Conservation (phyloP, 306 rosid species). For the Acmispon strigosus region DNA sequence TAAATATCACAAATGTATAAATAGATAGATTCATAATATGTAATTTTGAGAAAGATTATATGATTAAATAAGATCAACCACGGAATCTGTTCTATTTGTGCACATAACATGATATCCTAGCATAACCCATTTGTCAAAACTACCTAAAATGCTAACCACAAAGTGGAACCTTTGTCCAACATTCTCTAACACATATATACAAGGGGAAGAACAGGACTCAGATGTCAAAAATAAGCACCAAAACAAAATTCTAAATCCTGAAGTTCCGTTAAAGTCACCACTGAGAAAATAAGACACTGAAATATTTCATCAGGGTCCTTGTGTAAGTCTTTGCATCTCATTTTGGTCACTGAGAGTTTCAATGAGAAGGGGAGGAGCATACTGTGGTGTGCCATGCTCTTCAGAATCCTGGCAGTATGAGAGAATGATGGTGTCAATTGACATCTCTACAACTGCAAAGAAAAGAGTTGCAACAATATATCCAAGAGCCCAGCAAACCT, state of each 20-base stretch:
- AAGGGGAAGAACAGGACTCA: slow-evolving; percentile 18
- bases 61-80: not conserved
- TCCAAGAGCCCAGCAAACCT: slow-evolving; percentile 93
- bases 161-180: not conserved
- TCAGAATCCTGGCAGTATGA: slow-evolving; percentile 96
- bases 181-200: slow-evolving; percentile 17
- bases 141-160: slow-evolving; percentile 3
- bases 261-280: not conserved
- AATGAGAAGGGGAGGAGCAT: slow-evolving; percentile 96
- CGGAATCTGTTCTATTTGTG: not conserved
- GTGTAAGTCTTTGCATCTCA: slow-evolving; percentile 85
- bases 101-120: slow-evolving; percentile 15
- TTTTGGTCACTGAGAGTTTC: slow-evolving; percentile 87
- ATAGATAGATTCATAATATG: too few relatives aligned
- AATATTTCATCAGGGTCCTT: slow-evolving; percentile 41
- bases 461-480: slow-evolving; percentile 89
- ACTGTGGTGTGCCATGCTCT: slow-evolving; percentile 96
- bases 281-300: not conserved
- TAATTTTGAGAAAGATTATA: not conserved
- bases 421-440: slow-evolving; percentile 89
- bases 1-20: too few relatives aligned
- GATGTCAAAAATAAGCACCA: slow-evolving; percentile 22
- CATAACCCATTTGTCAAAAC: slow-evolving; percentile 4
- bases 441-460: slow-evolving; percentile 95
- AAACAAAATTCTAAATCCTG: slow-evolving; percentile 19